Percentiles rank a stretch among this genome's conserved stretches.
Evolutionary conservation across 139 green algal species (phyloP).

Genomic region (Chloropicon primus): DNA sequence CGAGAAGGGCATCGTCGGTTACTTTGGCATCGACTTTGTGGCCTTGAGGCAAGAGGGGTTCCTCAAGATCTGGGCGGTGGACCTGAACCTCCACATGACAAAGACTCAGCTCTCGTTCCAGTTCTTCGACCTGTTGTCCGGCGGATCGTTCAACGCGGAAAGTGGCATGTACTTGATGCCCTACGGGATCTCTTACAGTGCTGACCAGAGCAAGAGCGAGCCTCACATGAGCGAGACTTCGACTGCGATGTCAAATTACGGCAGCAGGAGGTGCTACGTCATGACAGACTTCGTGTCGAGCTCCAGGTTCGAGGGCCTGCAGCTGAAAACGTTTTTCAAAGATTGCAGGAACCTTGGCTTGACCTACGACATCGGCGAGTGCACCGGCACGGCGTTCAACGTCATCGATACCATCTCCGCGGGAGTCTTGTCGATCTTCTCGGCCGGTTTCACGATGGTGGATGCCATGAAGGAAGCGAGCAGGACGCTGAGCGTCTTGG

Average conservation of each 20-base stretch:
- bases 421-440: conserved; percentile 2
- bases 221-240: neutral
- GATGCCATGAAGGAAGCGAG: neutral
- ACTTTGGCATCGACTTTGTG: conserved; percentile 44
- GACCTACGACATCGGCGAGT: conserved; percentile 14
- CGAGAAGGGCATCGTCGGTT: conserved; percentile 29
- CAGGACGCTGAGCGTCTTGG: conserved; percentile 1
- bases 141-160: conserved; percentile 19
- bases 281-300: conserved; percentile 9
- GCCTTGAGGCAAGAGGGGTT: conserved; percentile 19
- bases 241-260: neutral
- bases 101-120: conserved; percentile 36
- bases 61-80: conserved; percentile 31
- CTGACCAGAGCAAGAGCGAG: neutral
- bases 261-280: conserved; percentile 10
- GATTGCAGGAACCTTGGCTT: conserved; percentile 12
- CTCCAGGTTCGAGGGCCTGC: conserved; percentile 3
- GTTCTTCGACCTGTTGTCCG: conserved; percentile 45
- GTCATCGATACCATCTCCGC: neutral
- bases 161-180: conserved; percentile 11
- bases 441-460: neutral
- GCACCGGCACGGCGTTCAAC: conserved; percentile 10
- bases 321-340: conserved; percentile 13
- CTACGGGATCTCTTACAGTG: neutral
- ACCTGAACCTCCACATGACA: conserved; percentile 22